phyloP scores from a whole-genome alignment of 1,284 basidiomycete genomes.

The Gymnopus androsaceus region DNA sequence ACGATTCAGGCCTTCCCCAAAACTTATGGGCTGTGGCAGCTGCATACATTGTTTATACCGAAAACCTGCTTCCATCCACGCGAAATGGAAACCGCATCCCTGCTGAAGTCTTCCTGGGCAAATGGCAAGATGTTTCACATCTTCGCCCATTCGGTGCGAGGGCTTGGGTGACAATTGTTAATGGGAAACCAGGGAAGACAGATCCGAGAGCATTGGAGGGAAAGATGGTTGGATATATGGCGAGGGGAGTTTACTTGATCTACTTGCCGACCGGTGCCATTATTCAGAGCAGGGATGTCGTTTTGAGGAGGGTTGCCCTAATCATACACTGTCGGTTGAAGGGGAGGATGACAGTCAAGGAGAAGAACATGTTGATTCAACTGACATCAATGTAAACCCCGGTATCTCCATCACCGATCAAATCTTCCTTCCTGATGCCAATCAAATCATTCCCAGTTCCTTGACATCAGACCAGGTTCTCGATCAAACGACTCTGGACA shows the following conservation, averaged over 20 bases:
- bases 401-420: not conserved
- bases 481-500: not conserved
- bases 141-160: conserved; percentile 25
- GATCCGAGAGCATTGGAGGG: no score
- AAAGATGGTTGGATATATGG: conserved; percentile 28
- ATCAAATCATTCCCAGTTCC: no score
- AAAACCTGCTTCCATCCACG: conserved; percentile 24
- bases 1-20: conserved; percentile 20
- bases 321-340: conserved; percentile 15
- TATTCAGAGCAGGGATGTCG: conserved; percentile 23
- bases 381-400: not conserved
- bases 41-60: conserved; percentile 20
- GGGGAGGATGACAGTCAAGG: conserved; percentile 1
- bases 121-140: conserved; percentile 27
- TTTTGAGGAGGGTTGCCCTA: conserved; percentile 27
- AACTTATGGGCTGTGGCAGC: conserved; percentile 21
- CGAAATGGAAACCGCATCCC: conserved; percentile 22
- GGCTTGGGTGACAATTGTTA: conserved; percentile 27
- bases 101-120: conserved; percentile 17
- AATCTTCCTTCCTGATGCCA: not conserved
- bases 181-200: conserved; percentile 18
- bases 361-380: not conserved
- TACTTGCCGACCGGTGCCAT: conserved; percentile 10
- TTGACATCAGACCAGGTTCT: not conserved
- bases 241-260: conserved; percentile 23